Conservation (phyloP, 2,329 filamentous ascomycete genomes). For the Celoporthe dispersa region DNA sequence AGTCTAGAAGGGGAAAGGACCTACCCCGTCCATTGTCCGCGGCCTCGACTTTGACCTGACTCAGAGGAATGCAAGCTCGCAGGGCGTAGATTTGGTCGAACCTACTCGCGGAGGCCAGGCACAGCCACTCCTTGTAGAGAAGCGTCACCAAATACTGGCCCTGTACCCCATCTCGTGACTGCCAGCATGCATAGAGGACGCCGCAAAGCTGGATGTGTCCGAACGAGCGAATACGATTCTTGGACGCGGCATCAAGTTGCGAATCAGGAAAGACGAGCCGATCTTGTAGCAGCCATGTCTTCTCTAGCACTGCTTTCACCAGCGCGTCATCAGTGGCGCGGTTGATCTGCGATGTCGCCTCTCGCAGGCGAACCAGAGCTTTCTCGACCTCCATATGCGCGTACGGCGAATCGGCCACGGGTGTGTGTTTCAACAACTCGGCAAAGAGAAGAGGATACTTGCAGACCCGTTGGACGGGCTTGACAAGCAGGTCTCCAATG, state of each 20-base stretch:
- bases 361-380: conserved; percentile 71
- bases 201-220: conserved; percentile 84
- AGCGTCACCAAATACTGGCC: conserved; percentile 86
- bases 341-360: conserved; percentile 81
- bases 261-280: conserved; percentile 75
- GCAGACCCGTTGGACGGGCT: conserved; percentile 93
- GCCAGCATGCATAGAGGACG: conserved; percentile 81
- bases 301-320: conserved; percentile 73
- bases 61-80: conserved; percentile 73
- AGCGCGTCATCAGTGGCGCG: conserved; percentile 77
- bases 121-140: conserved; percentile 79
- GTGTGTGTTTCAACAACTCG: conserved; percentile 81
- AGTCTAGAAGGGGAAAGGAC: conserved; percentile 25
- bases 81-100: conserved; percentile 72
- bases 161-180: conserved; percentile 67
- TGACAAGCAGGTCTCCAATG: conserved; percentile 85
- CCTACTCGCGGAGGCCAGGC: conserved; percentile 72
- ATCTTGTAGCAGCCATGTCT: conserved; percentile 84
- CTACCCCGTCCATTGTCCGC: conserved; percentile 75
- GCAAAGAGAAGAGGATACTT: conserved; percentile 87
- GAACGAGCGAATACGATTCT: conserved; percentile 74
- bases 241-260: conserved; percentile 57
- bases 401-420: conserved; percentile 81
- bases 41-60: conserved; percentile 69
- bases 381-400: conserved; percentile 81